Evolutionary conservation across 164 flowering plant species (phyloP).

Genomic region (Vitis labrusca): DNA sequence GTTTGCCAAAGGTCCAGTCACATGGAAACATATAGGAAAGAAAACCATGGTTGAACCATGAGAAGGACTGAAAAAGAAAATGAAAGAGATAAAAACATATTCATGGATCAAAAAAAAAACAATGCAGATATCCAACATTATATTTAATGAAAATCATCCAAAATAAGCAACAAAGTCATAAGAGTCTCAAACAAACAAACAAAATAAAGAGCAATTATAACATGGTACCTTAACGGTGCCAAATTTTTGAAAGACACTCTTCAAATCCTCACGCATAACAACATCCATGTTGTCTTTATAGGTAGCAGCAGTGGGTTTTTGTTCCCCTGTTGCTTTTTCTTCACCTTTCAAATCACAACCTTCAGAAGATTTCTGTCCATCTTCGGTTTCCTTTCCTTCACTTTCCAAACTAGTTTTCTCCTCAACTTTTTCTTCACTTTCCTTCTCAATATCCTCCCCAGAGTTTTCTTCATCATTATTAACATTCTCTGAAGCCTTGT

Average conservation of each 20-base stretch:
- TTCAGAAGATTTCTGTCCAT: constrained; percentile 20
- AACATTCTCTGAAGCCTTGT: constrained; percentile 27
- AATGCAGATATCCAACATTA: background rate
- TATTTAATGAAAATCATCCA: background rate
- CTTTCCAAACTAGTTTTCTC: constrained; percentile 18
- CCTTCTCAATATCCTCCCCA: constrained; percentile 18
- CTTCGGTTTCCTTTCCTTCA: constrained; percentile 32
- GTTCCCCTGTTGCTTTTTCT: constrained; percentile 19
- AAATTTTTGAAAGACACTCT: constrained; percentile 58
- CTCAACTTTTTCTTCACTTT: constrained; percentile 25
- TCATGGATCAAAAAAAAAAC: background rate
- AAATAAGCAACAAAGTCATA: background rate
- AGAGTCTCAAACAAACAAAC: background rate
- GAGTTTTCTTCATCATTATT: constrained; percentile 21
- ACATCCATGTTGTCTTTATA: constrained; percentile 53
- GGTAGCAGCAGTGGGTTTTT: constrained; percentile 16
- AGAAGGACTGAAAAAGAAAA: background rate
- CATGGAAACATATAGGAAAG: background rate
- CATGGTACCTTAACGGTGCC: constrained; percentile 77
- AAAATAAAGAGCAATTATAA: background rate
- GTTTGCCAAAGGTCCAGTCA: background rate
- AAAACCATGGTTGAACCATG: too few species aligned
- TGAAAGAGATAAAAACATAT: background rate
- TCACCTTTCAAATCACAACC: constrained; percentile 14
- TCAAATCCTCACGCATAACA: constrained; percentile 85